A percentile compares a stretch with the other conserved stretches of the same genome.
These are phyloP conservation scores for Lobulomyces angularis DNA, from an alignment of 192 early-diverging fungal species.

Conservation along the genomic window DNA sequence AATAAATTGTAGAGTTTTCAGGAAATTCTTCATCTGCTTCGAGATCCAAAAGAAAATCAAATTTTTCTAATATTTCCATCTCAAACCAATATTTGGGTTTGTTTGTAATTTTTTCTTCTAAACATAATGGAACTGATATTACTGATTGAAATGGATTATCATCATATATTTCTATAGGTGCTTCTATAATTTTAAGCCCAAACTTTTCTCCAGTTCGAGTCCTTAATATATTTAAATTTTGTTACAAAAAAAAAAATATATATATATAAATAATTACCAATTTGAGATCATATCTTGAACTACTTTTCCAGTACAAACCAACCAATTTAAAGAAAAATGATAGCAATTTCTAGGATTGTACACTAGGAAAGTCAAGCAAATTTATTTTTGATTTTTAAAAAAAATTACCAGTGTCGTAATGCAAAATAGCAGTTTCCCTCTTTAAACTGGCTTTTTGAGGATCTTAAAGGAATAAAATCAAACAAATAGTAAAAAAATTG, in stretches of 20 bases:
- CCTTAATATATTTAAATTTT: too few species aligned
- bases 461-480: too few species aligned
- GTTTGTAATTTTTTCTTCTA: too few species aligned
- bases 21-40: slow-evolving; percentile 74
- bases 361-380: too few species aligned
- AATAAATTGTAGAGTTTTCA: slow-evolving; percentile 33
- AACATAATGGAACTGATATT: too few species aligned
- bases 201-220: slow-evolving; percentile 65
- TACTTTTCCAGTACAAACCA: slow-evolving; percentile 62
- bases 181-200: slow-evolving; percentile 82
- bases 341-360: slow-evolving; percentile 82
- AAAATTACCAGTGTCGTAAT: slow-evolving; percentile 91
- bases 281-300: too few species aligned
- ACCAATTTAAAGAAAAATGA: slow-evolving; percentile 89
- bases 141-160: slow-evolving; percentile 86
- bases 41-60: slow-evolving; percentile 85
- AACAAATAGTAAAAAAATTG: too few species aligned
- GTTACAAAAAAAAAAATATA: too few species aligned
- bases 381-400: too few species aligned
- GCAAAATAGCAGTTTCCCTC: slow-evolving; percentile 70
- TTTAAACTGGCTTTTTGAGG: slow-evolving; percentile 61
- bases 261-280: too few species aligned
- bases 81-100: slow-evolving; percentile 59
- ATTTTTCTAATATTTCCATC: slow-evolving; percentile 61
- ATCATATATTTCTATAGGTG: slow-evolving; percentile 66